Conservation (phyloP, 192 early-diverging fungal genomes). For the Borealophlyctis nickersoniae region DNA sequence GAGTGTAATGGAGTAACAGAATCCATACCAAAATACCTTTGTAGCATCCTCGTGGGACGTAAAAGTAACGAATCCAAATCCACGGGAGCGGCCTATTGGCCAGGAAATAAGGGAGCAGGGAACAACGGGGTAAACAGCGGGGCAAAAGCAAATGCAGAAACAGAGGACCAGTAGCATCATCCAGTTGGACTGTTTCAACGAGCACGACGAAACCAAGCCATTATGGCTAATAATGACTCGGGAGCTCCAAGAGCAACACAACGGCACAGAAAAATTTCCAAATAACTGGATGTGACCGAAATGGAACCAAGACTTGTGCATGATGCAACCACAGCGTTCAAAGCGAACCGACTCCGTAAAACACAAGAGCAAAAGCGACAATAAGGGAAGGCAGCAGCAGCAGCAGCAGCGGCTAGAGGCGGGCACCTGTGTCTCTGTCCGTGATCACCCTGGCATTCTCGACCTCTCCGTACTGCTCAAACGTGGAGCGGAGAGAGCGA, state of each 20-base stretch:
- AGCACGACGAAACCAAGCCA: too few relatives aligned
- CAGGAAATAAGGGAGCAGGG: neutral
- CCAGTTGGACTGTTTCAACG: too few relatives aligned
- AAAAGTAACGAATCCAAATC: conserved; percentile 84
- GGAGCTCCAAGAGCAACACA: neutral
- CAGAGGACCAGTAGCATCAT: too few relatives aligned
- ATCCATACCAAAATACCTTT: too few relatives aligned
- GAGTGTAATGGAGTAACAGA: too few relatives aligned
- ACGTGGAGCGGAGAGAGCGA: conserved; percentile 50
- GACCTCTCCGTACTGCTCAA: conserved; percentile 61
- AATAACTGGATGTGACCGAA: neutral
- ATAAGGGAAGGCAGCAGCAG: conserved; percentile 1
- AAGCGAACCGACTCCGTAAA: neutral
- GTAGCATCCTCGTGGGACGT: conserved; percentile 33
- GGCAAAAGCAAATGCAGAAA: too few relatives aligned
- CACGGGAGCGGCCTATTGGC: conserved; percentile 70
- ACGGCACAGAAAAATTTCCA: neutral
- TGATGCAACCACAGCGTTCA: neutral
- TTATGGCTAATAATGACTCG: neutral
- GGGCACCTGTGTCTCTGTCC: conserved; percentile 65
- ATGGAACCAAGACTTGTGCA: neutral
- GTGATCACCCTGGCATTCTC: conserved; percentile 58
- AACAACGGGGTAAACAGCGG: neutral
- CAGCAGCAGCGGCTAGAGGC: neutral
- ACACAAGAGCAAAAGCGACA: neutral